Evolutionary conservation across 345 rosid genomes (phyloP), one percentile per base, ranked within the genome.

Genomic region (Gossypium raimondii): DNA sequence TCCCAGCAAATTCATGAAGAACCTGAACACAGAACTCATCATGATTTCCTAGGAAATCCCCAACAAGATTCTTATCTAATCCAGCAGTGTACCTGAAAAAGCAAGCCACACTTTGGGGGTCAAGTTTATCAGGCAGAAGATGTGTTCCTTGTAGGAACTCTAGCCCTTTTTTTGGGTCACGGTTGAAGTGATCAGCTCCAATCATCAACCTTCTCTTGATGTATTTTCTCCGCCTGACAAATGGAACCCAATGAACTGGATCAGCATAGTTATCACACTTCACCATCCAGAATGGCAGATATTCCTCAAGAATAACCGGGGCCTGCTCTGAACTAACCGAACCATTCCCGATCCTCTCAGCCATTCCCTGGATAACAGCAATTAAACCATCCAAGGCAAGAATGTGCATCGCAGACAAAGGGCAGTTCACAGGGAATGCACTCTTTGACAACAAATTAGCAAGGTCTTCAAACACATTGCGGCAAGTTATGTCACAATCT

Each of bases 131-230:
- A 25, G 99, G 99, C 78, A 95, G 82, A 81, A 95, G 97, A 87
- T 95, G 97, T 34, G 97, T 91, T 81, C 97, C 99, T 85, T 95
- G 99, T 50, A 95, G 99, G 84, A 90, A 93, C 82, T 95, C 98
- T 76, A 95, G 79, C 77, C 99, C 99, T 80, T 95, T 95, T 90
- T 95, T 93, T 3, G 99, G 98, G 73, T 95, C 98, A 79, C 99
- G 94, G 82, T 95, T 95, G 75, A 95, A 95, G 82, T 95, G 99
- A 88, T 95, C 98, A 76, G 98, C 99, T 75, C 99, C 99, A 79
- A 95, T 91, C 98, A 93, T 95, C 78, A 95, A 85, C 81, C 97
- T 89, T 84, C 98, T 93, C 86, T 95, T 95, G 70, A 93, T 93
- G 79, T 90, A 91, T 84, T 93, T 95, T 80, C 92, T 91, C 80